Percentiles rank a stretch among this genome's conserved stretches.
Evolutionary conservation across 2,329 filamentous ascomycete genomes (phyloP).

Genomic region (Mollisiaceae sp.): DNA sequence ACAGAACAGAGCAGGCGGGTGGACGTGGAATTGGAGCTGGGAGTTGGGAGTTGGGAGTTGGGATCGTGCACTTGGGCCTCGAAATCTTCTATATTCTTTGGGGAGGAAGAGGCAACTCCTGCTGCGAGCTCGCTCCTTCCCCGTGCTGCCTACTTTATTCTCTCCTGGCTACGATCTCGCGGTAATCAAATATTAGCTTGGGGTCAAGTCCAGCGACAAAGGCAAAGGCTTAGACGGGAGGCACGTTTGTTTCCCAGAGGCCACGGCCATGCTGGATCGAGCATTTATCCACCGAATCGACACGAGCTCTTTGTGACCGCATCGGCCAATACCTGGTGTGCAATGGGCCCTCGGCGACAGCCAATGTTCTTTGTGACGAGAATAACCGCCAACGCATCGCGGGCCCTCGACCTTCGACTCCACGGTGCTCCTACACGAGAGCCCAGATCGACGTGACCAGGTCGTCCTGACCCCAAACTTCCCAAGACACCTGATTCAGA

Average conservation of each 20-base stretch:
- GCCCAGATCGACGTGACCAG: neutral
- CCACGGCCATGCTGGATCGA: conserved; percentile 11
- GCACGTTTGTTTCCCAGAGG: neutral
- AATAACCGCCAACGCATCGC: conserved; percentile 24
- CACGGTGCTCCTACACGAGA: neutral
- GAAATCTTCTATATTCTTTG: neutral
- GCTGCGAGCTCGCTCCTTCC: neutral
- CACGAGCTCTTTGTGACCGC: conserved; percentile 22
- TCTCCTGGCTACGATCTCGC: neutral
- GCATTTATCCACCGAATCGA: conserved; percentile 25
- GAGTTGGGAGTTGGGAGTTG: too few species aligned
- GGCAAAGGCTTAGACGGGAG: conserved; percentile 11
- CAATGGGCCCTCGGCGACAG: neutral
- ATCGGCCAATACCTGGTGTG: conserved; percentile 22
- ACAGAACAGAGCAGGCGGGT: too few species aligned
- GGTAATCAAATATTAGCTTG: conserved; percentile 2
- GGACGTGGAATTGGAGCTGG: too few species aligned
- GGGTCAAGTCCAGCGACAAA: conserved; percentile 15
- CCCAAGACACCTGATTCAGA: neutral
- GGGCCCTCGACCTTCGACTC: neutral
- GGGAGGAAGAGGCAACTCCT: neutral
- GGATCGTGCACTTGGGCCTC: neutral
- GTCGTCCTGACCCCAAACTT: neutral
- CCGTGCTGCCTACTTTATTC: neutral
- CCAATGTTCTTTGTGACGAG: conserved; percentile 27